Base-by-base conservation (phyloP, 1,139 yeast genomes). In the Debaryomyces sp. region DNA sequence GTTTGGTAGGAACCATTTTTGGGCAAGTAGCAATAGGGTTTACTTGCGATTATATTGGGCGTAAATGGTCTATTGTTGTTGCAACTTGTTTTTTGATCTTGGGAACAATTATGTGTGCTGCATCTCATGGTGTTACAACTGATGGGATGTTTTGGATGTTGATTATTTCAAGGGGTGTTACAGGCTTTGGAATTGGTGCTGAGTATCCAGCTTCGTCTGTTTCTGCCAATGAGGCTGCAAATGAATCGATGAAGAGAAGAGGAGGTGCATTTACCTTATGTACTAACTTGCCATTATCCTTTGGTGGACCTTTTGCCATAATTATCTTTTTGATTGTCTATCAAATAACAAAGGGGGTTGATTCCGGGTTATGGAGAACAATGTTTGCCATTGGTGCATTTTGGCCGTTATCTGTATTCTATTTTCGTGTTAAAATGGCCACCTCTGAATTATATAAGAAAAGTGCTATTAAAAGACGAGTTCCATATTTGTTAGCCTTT, bases 251-350 rank as follows among this genome's bases (percentile, higher is more conserved):
- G 42, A 81, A 75, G 58, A 75, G 77, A 58, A 75, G 92, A 63
- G 91, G 92, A 44, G 78, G 84, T 30, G 76, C 80, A 4, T 85
- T 87, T 58, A 77, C 81, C 41, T 57, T 87, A 63, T 86, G 83
- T 18, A 87, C 94, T 7, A 87, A 87, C 63, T 70, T 87, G 43
- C 94, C 94, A 3, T 69, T 87, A 41, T 75, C 89, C 4, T 74
- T 87, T 44, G 94, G 95, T 50, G 90, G 90, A 7, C 94, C 94
- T 15, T 84, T 87, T 64, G 88, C 90, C n/a, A 64, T 84, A 47
- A 73, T 77, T 49, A 74, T 86, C 38, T 87, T 87, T 62, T 70
- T 87, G 54, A 85, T 87, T 58, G 91, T 87, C 13, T 76, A 81
- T 67, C 72, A 75, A 49, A 85, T 85, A 45, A 80, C 86, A 33